Conservation (phyloP, 2,329 filamentous ascomycete species). For the Colletotrichum cordylinicola region DNA sequence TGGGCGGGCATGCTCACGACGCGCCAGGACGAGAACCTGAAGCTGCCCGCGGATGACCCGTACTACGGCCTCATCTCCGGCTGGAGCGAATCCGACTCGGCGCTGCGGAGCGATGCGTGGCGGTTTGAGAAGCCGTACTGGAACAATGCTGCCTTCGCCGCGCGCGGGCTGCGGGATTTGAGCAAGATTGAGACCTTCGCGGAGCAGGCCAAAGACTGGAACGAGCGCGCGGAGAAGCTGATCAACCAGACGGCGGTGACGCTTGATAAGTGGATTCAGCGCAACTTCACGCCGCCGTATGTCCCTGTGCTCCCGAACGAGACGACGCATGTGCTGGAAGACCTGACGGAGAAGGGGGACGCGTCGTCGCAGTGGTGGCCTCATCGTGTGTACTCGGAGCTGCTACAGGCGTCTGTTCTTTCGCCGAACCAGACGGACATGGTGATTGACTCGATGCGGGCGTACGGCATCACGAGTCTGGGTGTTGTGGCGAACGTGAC, state of each 20-base stretch:
- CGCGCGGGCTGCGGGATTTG: neutral
- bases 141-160: neutral
- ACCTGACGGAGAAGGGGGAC: neutral
- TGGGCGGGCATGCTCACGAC: neutral
- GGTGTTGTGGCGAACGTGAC: neutral
- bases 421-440: neutral
- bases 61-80: slow-evolving; percentile 3
- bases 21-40: neutral
- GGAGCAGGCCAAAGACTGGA: neutral
- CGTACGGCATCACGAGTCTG: neutral
- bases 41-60: neutral
- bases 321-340: neutral
- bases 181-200: neutral
- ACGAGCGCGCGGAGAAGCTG: neutral
- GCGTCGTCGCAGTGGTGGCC: neutral
- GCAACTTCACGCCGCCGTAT: neutral
- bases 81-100: neutral
- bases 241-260: neutral
- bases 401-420: neutral
- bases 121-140: neutral
- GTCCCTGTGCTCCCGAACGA: neutral
- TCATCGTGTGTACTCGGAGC: neutral
- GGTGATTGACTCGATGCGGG: neutral
- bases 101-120: neutral
- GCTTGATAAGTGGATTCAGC: neutral